phyloP scores from a whole-genome alignment of 192 early-diverging fungal species.

The Backusella tuberculispora region DNA sequence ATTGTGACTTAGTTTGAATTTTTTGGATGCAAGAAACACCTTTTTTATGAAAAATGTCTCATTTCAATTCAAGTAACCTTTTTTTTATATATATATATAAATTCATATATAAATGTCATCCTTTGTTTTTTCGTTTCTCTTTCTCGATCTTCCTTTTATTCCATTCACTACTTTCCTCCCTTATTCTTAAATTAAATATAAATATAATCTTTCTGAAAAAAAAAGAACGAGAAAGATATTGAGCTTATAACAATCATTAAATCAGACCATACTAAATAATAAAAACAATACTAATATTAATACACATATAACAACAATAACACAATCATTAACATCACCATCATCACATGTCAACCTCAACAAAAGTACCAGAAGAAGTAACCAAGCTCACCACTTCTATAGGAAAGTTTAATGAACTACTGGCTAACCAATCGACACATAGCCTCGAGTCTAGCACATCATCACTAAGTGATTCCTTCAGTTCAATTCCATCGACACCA shows the following conservation, averaged over 20 bases:
- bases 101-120: neutral
- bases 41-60: conserved; percentile 5
- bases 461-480: neutral
- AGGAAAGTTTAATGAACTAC: neutral
- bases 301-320: neutral
- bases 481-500: conserved; percentile 4
- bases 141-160: neutral
- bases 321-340: too few species aligned
- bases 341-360: neutral
- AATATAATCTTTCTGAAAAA: neutral
- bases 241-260: neutral
- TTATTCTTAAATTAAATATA: neutral
- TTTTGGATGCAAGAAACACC: neutral
- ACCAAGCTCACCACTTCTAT: neutral
- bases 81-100: neutral
- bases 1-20: neutral
- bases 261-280: neutral
- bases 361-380: neutral
- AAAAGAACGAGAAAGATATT: neutral
- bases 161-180: too few species aligned
- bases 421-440: neutral
- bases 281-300: too few species aligned
- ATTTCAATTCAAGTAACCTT: neutral
- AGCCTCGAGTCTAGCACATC: neutral
- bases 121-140: neutral